phyloP scores from a whole-genome alignment of 345 rosid genomes.

The Capsella bursapastoris region DNA sequence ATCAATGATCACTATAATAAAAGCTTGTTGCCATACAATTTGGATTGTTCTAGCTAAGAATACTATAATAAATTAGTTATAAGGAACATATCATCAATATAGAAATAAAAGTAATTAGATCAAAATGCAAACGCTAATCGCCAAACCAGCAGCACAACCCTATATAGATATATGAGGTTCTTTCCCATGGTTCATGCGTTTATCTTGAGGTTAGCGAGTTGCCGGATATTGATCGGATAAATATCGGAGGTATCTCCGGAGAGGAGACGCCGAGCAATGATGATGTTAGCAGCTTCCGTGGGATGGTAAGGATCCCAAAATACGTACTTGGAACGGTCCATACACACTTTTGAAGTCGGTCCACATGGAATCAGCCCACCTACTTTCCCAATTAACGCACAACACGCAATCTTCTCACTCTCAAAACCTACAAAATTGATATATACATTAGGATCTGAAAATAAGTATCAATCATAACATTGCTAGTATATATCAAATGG shows the following conservation, averaged over 20 bases:
- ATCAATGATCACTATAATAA: no score
- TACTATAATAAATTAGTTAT: no score
- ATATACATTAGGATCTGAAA: no score
- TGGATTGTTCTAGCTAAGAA: no score
- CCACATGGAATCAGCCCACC: conserved; percentile 71
- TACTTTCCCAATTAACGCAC: conserved; percentile 53
- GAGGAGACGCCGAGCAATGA: conserved; percentile 41
- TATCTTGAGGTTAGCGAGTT: conserved; percentile 38
- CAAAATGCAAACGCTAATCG: conserved; percentile 12
- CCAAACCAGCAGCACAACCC: not conserved
- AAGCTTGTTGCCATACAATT: no score
- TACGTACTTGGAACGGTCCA: conserved; percentile 43
- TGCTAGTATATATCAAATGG: not conserved
- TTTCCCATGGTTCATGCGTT: conserved; percentile 7
- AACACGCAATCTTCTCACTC: conserved; percentile 57
- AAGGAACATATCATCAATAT: not conserved
- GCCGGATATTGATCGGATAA: conserved; percentile 49
- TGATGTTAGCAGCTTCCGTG: conserved; percentile 41
- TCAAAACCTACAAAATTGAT: conserved; percentile 57
- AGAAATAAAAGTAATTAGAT: conserved; percentile 6
- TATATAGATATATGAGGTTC: not conserved
- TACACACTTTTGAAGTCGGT: conserved; percentile 37
- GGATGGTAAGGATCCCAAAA: conserved; percentile 57
- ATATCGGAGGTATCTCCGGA: conserved; percentile 46
- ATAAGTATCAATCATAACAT: no score